Percentiles rank a stretch among this genome's conserved stretches.
phyloP scores from a whole-genome alignment of 2,329 filamentous ascomycete genomes.

The Phialophora expanda region DNA sequence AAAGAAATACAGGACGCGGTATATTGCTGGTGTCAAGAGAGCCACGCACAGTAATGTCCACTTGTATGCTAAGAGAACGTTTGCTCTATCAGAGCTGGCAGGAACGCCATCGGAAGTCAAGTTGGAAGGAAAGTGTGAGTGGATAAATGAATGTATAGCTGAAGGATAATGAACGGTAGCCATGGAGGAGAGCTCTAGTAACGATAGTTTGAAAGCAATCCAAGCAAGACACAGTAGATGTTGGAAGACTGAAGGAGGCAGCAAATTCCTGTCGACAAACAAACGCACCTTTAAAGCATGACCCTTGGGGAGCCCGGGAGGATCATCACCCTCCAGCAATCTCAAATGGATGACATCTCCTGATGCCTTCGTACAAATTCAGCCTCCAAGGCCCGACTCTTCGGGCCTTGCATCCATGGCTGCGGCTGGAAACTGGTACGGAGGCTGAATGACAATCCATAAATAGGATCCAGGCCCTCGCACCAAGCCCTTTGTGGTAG shows the following conservation, averaged over 20 bases:
- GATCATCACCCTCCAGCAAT: not conserved
- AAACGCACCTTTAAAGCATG: not conserved
- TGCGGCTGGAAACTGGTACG: not conserved
- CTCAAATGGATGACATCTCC: not conserved
- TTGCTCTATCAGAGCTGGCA: not conserved
- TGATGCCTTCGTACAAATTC: not conserved
- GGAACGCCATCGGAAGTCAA: not conserved
- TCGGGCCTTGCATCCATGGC: not conserved
- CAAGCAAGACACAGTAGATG: not conserved
- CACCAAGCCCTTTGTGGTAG: constrained; percentile 12
- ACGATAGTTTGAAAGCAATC: not conserved
- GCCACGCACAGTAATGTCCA: not conserved
- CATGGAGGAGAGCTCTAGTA: constrained; percentile 5
- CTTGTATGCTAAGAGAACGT: not conserved
- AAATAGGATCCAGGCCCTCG: not conserved
- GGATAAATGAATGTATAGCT: constrained; percentile 8
- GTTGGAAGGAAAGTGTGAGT: constrained; percentile 9
- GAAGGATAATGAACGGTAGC: constrained; percentile 11
- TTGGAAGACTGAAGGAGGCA: not conserved
- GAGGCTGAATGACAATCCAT: constrained; percentile 6
- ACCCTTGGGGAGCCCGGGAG: not conserved
- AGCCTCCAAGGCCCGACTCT: not conserved
- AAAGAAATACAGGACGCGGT: constrained; percentile 9
- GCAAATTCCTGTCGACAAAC: not conserved
- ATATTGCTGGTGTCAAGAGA: not conserved